Evolutionary conservation across 2,329 filamentous ascomycete genomes (phyloP), one percentile per base, ranked within the genome.

Genomic region (Boeremia lycopersici): DNA sequence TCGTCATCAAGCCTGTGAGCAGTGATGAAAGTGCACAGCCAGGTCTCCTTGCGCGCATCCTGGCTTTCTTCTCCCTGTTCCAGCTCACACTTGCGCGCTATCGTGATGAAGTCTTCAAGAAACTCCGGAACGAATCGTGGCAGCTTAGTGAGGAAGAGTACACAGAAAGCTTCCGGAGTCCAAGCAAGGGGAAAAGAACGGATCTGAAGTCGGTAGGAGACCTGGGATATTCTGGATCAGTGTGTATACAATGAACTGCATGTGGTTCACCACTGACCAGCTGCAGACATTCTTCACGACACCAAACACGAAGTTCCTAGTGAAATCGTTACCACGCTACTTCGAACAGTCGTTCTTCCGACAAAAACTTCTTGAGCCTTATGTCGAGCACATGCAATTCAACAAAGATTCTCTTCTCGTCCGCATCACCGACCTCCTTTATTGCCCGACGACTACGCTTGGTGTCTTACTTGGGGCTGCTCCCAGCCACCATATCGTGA

Each of bases 271-370:
- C 1, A 56, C 61, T 63, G 57, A 67, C 17, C 36, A 15, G 8
- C 47, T 19, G 10, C 53, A 84, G 75, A 89, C 88, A 0, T 91
- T 91, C 74, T 90, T 89, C 73, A 82, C 81, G 4, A 91, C 89
- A 0, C 73, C 78, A 3, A 84, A 91, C 62, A 79, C 79, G n/a
- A 84, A 83, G 60, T 91, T 84, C 66, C 81, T 91, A 8, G 79
- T 91, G 67, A 92, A 91, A 67, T 89, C 86, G 1, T 76, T 92
- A 0, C 88, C 89, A 0, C 81, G 88, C 1, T 78, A 81, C 29
- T 90, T 89, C 59, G 89, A 91, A 65, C 82, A 90, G 67, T 79
- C 82, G 1, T 91, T 90, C 75, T 90, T 91, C 75, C 81, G 82
- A 15, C 75, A 85, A 19, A 86, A 89, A 44, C 77, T 91, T 17